phyloP scores from a whole-genome alignment of 768 basidiomycete genomes.

The Tricholoma sp. region DNA sequence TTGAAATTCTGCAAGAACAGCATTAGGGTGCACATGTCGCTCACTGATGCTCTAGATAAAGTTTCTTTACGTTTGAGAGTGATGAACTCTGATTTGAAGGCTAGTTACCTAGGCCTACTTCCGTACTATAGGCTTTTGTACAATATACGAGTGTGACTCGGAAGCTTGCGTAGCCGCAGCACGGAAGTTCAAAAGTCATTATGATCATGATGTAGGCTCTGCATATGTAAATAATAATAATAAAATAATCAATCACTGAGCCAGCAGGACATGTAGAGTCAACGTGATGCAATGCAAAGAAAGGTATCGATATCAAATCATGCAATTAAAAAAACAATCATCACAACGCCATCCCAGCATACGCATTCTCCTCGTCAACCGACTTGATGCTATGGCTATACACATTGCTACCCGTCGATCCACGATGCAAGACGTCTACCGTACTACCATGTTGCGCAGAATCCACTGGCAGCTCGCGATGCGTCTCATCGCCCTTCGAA shows the following conservation, averaged over 20 bases:
- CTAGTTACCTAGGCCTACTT: no score
- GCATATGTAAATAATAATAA: background rate
- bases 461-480: background rate
- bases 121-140: no score
- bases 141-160: no score
- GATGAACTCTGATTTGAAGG: no score
- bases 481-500: background rate
- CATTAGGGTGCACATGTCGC: no score
- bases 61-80: no score
- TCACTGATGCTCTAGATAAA: no score
- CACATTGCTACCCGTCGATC: background rate
- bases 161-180: no score
- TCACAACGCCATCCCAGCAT: constrained; percentile 12
- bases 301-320: background rate
- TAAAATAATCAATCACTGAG: background rate
- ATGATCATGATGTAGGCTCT: no score
- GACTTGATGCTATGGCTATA: constrained; percentile 1
- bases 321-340: background rate
- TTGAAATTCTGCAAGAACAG: no score
- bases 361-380: constrained; percentile 6
- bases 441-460: background rate
- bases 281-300: background rate
- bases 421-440: constrained; percentile 5
- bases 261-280: background rate
- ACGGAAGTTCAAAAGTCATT: no score